Conservation (phyloP, 2,329 filamentous ascomycete genomes). For the Ustulina deusta region DNA sequence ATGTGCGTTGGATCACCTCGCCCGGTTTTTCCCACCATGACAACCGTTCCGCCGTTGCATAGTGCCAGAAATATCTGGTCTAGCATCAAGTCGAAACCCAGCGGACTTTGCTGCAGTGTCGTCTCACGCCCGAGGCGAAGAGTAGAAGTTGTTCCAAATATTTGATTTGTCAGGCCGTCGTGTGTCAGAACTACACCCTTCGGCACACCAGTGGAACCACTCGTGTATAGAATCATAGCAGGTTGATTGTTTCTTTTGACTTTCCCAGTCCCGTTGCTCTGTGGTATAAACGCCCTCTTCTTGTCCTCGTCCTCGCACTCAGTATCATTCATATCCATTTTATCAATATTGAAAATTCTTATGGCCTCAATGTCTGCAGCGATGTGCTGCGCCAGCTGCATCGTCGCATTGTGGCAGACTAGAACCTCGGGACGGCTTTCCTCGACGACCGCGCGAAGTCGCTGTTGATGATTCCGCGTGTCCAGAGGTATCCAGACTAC, state of each 20-base stretch:
- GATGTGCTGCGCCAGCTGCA: not conserved
- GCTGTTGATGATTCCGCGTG: slow-evolving; percentile 31
- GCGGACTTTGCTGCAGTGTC: slow-evolving; percentile 53
- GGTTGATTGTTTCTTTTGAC: not conserved
- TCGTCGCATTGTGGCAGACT: slow-evolving; percentile 7
- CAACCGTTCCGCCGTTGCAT: slow-evolving; percentile 49
- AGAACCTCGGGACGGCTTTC: slow-evolving; percentile 7
- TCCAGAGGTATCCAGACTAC: slow-evolving; percentile 52
- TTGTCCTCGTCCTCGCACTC: not conserved
- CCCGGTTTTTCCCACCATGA: slow-evolving; percentile 45
- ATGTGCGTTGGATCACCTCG: slow-evolving; percentile 53
- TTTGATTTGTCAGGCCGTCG: slow-evolving; percentile 2
- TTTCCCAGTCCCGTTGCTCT: not conserved
- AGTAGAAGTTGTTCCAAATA: slow-evolving; percentile 5
- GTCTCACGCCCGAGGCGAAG: slow-evolving; percentile 22
- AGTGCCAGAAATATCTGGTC: slow-evolving; percentile 51
- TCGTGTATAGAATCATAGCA: slow-evolving; percentile 47
- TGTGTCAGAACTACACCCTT: slow-evolving; percentile 24
- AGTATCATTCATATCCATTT: not conserved
- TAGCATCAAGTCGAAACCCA: slow-evolving; percentile 52
- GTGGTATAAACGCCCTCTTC: not conserved
- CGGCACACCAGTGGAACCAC: slow-evolving; percentile 28
- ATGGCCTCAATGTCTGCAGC: no score
- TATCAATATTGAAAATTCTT: not conserved
- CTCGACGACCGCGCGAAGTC: not conserved